Conservation (phyloP, 2,329 filamentous ascomycete species). For the Microthyrium microscopicum region DNA sequence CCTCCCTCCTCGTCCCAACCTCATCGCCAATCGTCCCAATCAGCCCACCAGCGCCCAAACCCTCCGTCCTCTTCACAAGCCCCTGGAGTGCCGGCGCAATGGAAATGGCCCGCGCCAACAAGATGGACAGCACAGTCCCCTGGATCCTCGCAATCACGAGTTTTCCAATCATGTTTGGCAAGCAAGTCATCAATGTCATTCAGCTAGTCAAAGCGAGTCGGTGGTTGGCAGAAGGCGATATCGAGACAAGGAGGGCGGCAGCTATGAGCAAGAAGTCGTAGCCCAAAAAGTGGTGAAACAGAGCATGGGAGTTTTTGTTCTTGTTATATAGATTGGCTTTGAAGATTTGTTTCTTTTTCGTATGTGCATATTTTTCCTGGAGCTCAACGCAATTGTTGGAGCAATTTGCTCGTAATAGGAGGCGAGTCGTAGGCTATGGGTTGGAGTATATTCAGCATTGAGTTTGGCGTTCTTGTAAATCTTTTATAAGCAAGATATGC, state of each 20-base stretch:
- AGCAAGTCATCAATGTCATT: constrained; percentile 87
- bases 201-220: constrained; percentile 87
- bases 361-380: too few species aligned
- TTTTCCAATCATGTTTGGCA: constrained; percentile 73
- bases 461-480: too few species aligned
- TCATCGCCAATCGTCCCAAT: constrained; percentile 45
- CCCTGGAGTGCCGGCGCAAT: constrained; percentile 86
- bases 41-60: constrained; percentile 49
- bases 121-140: constrained; percentile 44
- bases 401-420: too few species aligned
- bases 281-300: too few species aligned
- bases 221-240: constrained; percentile 86
- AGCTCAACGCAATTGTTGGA: too few species aligned
- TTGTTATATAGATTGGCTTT: too few species aligned
- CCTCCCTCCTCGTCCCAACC: constrained; percentile 53
- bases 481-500: too few species aligned
- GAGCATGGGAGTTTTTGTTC: too few species aligned
- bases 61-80: constrained; percentile 64
- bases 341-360: too few species aligned
- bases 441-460: too few species aligned
- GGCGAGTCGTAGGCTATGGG: too few species aligned
- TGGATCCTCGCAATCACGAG: constrained; percentile 71
- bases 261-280: constrained; percentile 21
- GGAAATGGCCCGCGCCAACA: constrained; percentile 82
- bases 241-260: constrained; percentile 38